Percentiles rank a stretch among this genome's conserved stretches.
Evolutionary conservation across 176 grass and related monocot species (phyloP).

Genomic region (Tillandsia leiboldiana): DNA sequence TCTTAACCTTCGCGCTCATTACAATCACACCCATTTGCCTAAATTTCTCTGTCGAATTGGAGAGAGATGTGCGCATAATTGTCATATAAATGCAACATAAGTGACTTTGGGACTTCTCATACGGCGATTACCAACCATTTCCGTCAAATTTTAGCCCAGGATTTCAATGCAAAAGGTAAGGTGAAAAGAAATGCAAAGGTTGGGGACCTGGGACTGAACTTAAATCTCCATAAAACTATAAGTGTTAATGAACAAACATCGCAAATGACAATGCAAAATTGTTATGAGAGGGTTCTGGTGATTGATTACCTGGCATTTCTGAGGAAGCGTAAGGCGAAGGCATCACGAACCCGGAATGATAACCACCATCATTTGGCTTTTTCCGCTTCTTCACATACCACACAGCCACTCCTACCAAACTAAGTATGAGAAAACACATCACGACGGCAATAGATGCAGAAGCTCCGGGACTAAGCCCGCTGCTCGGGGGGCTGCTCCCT

Average conservation of each 20-base stretch:
- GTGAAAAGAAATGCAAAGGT: too few species aligned
- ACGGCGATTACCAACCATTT: too few species aligned
- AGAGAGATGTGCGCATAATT: too few species aligned
- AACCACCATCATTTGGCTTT: conserved; percentile 33
- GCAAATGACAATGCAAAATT: background rate
- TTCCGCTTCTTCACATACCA: conserved; percentile 42
- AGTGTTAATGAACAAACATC: background rate
- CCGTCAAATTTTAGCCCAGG: too few species aligned
- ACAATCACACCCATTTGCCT: too few species aligned
- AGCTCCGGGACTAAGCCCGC: conserved; percentile 38
- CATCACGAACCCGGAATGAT: conserved; percentile 42
- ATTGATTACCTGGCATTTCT: conserved; percentile 46
- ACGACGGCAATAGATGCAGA: conserved; percentile 31
- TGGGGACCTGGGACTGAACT: too few species aligned
- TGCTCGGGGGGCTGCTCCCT: background rate
- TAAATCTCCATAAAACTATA: background rate
- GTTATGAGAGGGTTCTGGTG: background rate
- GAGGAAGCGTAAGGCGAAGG: conserved; percentile 36
- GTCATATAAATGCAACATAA: too few species aligned
- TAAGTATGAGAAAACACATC: conserved; percentile 31
- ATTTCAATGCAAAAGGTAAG: too few species aligned
- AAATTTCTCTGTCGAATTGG: too few species aligned
- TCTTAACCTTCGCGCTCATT: too few species aligned
- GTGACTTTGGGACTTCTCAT: too few species aligned
- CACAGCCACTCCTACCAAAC: conserved; percentile 31